Base-by-base conservation (phyloP, 257 asterid species). In the Solanum dulcamara region DNA sequence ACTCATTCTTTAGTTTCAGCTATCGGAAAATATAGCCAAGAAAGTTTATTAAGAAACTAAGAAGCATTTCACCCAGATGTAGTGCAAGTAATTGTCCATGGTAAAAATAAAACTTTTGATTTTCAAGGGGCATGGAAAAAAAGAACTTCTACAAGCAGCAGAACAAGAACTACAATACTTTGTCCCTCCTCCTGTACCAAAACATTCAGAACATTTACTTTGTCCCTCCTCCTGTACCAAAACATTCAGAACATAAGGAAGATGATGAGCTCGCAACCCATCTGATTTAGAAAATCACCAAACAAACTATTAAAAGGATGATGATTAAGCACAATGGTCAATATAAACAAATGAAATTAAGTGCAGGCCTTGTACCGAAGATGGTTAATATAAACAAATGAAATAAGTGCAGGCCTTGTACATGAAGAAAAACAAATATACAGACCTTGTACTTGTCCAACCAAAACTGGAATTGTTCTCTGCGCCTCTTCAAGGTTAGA, bases 391-490 rank as follows among this genome's bases (percentile, higher is more conserved):
- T 11, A 71, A 77, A 32, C 40, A 62, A 71, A 26, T 60, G 32
- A 85, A 55, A 37, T 40, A 33, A 40, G 57, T 26, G 18, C 81
- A 22, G 79, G 26, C 60, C 37, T 68, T 46, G 60, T 28, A 77
- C 62, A 24, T 46, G 40, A 77, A 28, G 15, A n/a, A 37, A 81
- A 85, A 50, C 13, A 71, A 37, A 33, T 68, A 62, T n/a, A 5
- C 81, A 83, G 48, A 93, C 98, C 97, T 88, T 89, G 93, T 80
- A 89, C 82, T 83, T 87, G 86, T 55, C 90, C 79, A 80, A 79
- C 79, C 22, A 89, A 64, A 91, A 88, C 80, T 74, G 87, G 74
- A 80, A 90, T 88, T 33, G 91, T 66, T 86, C 82, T 88, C 81
- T 87, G 77, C 28, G 79, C 83, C 86, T 89, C 92, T 84, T 88